These are phyloP conservation scores for Neurospora sp. DNA, from an alignment of 2,329 filamentous ascomycete genomes.

Conservation along the genomic window DNA sequence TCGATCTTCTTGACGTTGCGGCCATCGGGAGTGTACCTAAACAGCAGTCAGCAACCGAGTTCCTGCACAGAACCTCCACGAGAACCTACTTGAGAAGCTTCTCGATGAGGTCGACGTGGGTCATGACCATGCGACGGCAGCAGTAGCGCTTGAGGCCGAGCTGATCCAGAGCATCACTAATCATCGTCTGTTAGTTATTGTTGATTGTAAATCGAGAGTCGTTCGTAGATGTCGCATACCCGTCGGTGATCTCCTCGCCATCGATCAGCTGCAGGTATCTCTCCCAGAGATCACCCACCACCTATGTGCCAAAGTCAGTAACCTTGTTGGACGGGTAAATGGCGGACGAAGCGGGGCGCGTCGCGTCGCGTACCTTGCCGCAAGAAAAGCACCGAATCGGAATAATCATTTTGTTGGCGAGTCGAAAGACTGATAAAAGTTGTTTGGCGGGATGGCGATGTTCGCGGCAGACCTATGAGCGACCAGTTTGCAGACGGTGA, in stretches of 20 bases:
- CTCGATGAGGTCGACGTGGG: slow-evolving; percentile 96
- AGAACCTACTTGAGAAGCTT: slow-evolving; percentile 78
- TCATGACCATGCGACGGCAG: slow-evolving; percentile 99
- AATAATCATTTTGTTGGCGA: slow-evolving; percentile 72
- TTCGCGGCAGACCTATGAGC: neutral
- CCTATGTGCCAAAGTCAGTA: slow-evolving; percentile 44
- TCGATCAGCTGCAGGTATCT: slow-evolving; percentile 84
- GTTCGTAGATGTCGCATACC: slow-evolving; percentile 20
- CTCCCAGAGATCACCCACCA: slow-evolving; percentile 96
- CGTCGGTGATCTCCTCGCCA: slow-evolving; percentile 67
- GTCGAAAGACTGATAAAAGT: neutral
- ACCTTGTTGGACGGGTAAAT: slow-evolving; percentile 4
- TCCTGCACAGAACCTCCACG: neutral
- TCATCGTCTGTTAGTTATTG: slow-evolving; percentile 19
- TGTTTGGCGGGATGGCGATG: neutral
- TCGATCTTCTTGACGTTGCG: slow-evolving; percentile 52
- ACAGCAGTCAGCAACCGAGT: slow-evolving; percentile 6
- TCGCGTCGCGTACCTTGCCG: slow-evolving; percentile 64
- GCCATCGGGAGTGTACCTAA: slow-evolving; percentile 51
- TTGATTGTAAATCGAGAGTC: neutral
- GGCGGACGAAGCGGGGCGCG: neutral
- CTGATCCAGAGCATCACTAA: slow-evolving; percentile 89
- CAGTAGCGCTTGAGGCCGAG: slow-evolving; percentile 93
- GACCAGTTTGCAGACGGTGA: neutral
- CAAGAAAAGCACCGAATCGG: slow-evolving; percentile 98